Conservation (phyloP, 345 rosid species). For the Rhodamnia rubescens region DNA sequence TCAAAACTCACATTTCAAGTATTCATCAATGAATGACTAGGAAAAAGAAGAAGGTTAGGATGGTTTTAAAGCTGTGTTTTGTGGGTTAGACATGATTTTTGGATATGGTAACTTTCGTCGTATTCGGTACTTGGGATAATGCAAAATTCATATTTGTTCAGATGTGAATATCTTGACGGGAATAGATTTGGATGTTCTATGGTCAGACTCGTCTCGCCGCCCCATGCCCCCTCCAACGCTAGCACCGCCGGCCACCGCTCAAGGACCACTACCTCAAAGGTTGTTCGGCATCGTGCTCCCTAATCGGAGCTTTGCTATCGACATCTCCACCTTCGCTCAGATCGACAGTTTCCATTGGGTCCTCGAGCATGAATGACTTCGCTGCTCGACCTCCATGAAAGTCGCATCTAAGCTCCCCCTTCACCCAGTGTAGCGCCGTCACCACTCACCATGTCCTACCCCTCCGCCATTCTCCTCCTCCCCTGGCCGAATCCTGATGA, state of each 20-base stretch:
- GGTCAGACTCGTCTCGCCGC: accelerated
- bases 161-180: too few species aligned
- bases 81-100: accelerated
- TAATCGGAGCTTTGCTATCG: not conserved
- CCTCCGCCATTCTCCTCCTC: too few species aligned
- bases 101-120: not conserved
- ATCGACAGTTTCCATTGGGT: too few species aligned
- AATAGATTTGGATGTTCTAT: not conserved
- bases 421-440: too few species aligned
- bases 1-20: not conserved
- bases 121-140: not conserved
- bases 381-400: not conserved
- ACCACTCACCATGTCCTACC: too few species aligned
- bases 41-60: not conserved
- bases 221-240: accelerated
- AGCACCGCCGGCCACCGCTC: not conserved
- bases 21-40: not conserved
- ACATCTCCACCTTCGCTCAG: not conserved
- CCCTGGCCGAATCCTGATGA: too few species aligned
- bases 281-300: not conserved
- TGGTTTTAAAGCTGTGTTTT: not conserved
- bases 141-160: not conserved
- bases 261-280: not conserved
- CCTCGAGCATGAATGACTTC: not conserved
- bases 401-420: not conserved